Evolutionary conservation across 192 early-diverging fungal genomes (phyloP).

Genomic region (Gonapodya sp.): DNA sequence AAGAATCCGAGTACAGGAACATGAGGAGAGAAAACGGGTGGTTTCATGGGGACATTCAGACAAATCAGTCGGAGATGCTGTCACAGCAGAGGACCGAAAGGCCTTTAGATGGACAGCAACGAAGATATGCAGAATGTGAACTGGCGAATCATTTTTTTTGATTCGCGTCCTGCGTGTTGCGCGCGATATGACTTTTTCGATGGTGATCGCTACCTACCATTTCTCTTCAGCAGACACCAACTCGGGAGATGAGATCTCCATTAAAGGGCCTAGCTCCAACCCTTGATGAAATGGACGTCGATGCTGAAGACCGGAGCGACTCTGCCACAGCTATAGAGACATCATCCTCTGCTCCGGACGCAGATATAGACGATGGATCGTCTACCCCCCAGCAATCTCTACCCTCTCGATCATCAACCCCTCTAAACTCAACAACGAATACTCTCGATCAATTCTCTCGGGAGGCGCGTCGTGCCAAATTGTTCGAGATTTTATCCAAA

Average conservation of each 20-base stretch:
- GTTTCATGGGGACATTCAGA: no score
- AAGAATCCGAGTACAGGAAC: no score
- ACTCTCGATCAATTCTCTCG: neutral
- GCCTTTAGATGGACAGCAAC: no score
- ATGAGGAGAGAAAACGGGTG: no score
- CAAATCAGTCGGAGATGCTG: no score
- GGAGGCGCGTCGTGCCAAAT: neutral
- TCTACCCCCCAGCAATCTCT: neutral
- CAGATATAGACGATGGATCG: neutral
- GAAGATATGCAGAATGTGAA: no score
- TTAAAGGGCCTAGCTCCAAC: neutral
- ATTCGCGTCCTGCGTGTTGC: no score
- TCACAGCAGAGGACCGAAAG: no score
- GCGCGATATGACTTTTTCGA: no score
- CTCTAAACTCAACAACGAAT: neutral
- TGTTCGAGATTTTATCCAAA: neutral
- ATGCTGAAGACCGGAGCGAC: neutral
- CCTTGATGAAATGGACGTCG: neutral
- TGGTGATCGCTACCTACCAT: no score
- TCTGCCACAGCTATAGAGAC: neutral
- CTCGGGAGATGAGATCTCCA: neutral
- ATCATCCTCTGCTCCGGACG: neutral
- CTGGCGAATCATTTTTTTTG: no score
- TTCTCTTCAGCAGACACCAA: no score
- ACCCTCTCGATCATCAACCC: neutral